Conservation (phyloP, 805 yeast genomes). For the Limtongozyma cylindracea region DNA sequence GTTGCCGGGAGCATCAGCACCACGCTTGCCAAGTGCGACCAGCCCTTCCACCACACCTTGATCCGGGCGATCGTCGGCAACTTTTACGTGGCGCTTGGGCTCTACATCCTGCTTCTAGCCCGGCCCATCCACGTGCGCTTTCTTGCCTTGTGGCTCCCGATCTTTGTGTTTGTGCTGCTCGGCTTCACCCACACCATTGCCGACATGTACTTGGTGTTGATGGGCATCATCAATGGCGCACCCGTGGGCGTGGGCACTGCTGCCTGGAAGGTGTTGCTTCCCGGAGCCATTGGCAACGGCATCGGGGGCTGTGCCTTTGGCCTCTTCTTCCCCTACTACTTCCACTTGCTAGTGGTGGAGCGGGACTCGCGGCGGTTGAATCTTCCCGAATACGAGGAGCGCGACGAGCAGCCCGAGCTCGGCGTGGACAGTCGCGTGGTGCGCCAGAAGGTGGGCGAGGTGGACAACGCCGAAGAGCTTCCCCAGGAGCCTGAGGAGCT, state of each 20-base stretch:
- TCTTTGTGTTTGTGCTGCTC: slow-evolving; percentile 53
- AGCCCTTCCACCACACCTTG: slow-evolving; percentile 33
- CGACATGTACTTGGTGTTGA: slow-evolving; percentile 46
- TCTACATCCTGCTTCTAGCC: slow-evolving; percentile 53
- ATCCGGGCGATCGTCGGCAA: slow-evolving; percentile 57
- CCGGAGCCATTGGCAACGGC: slow-evolving; percentile 51
- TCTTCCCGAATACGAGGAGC: slow-evolving; percentile 42
- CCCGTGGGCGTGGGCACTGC: slow-evolving; percentile 33
- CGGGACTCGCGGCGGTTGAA: slow-evolving; percentile 33
- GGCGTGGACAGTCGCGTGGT: slow-evolving; percentile 63
- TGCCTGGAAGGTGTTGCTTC: slow-evolving; percentile 50
- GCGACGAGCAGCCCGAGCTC: slow-evolving; percentile 63
- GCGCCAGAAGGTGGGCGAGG: slow-evolving; percentile 6
- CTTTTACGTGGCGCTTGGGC: slow-evolving; percentile 52
- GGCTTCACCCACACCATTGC: slow-evolving; percentile 71
- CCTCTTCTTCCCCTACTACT: slow-evolving; percentile 39
- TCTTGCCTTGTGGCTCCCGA: slow-evolving; percentile 34
- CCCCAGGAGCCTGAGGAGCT: slow-evolving; percentile 1
- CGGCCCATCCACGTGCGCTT: slow-evolving; percentile 61
- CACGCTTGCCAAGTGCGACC: slow-evolving; percentile 15
- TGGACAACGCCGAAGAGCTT: slow-evolving; percentile 1
- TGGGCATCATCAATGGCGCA: slow-evolving; percentile 46
- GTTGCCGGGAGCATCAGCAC: slow-evolving; percentile 21
- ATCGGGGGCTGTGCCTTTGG: slow-evolving; percentile 60
- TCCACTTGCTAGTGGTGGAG: slow-evolving; percentile 51